A percentile compares a stretch with the other conserved stretches of the same genome.
These are phyloP conservation scores for Sequoiadendron giganteum DNA, from an alignment of 75 land plant genomes.

Conservation along the genomic window DNA sequence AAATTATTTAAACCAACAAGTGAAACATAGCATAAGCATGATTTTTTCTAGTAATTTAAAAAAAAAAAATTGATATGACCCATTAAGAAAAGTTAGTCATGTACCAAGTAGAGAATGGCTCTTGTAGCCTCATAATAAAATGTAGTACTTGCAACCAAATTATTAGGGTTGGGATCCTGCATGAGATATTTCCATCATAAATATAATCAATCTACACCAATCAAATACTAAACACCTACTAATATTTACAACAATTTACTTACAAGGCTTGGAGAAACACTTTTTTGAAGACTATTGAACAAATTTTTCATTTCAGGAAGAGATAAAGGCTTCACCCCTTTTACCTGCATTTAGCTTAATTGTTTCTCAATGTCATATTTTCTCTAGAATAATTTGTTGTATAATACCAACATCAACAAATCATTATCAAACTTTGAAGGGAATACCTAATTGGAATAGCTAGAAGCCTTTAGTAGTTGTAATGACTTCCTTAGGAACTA, in stretches of 20 bases:
- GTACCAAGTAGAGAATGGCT: constrained; percentile 89
- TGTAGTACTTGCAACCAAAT: constrained; percentile 88
- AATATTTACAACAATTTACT: constrained; percentile 24
- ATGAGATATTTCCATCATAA: constrained; percentile 12
- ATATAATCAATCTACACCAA: neutral
- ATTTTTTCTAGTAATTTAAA: neutral
- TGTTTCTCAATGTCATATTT: neutral
- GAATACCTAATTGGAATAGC: no score
- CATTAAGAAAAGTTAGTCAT: neutral
- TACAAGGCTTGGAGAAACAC: constrained; percentile 88
- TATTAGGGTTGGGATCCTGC: constrained; percentile 94
- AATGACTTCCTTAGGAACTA: no score
- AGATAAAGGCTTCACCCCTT: constrained; percentile 82
- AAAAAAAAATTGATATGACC: neutral
- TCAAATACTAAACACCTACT: neutral
- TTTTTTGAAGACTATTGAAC: constrained; percentile 57
- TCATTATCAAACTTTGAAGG: no score
- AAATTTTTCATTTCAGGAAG: constrained; percentile 83
- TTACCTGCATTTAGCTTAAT: constrained; percentile 52
- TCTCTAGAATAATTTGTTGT: neutral
- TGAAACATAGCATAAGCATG: neutral
- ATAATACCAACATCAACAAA: no score
- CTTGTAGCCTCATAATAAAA: constrained; percentile 76
- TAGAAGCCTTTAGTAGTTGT: no score
- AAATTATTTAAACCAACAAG: constrained; percentile 82